Evolutionary conservation across 495 filamentous ascomycete genomes (phyloP).

Genomic region (Penicillium waksmanii): DNA sequence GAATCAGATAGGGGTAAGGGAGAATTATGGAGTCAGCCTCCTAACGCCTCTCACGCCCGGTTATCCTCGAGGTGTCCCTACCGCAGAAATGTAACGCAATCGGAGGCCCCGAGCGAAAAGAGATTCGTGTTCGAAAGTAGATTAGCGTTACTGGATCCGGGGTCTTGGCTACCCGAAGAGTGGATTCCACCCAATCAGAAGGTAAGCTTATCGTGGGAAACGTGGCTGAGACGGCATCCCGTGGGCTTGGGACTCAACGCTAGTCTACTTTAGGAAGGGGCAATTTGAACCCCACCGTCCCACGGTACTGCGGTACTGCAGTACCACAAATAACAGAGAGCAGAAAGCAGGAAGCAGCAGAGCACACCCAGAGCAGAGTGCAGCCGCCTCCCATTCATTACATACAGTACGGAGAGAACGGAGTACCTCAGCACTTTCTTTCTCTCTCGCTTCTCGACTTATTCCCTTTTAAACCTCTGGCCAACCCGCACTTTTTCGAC

Average conservation of each 20-base stretch:
- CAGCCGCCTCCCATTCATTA: too few species aligned
- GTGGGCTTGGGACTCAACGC: not conserved
- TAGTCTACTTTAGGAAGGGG: too few species aligned
- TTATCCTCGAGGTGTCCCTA: not conserved
- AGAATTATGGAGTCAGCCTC: not conserved
- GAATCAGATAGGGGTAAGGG: not conserved
- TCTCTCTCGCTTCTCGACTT: not conserved
- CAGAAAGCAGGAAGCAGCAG: too few species aligned
- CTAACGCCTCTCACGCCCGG: not conserved
- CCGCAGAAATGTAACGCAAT: conserved; percentile 3
- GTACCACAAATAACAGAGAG: too few species aligned
- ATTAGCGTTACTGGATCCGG: not conserved
- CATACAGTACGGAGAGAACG: too few species aligned
- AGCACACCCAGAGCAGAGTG: too few species aligned
- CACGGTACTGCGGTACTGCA: too few species aligned
- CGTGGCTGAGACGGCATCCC: conserved; percentile 1
- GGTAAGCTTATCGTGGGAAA: not conserved
- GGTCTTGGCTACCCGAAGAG: not conserved
- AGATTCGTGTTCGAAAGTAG: not conserved
- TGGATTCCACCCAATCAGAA: not conserved
- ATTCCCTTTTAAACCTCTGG: not conserved
- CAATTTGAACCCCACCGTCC: too few species aligned
- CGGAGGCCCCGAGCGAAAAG: conserved; percentile 4
- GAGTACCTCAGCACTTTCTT: not conserved
- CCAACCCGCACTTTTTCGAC: conserved; percentile 5